Evolutionary conservation across 345 rosid species (phyloP).

Genomic region (Odontarrhena argentea): DNA sequence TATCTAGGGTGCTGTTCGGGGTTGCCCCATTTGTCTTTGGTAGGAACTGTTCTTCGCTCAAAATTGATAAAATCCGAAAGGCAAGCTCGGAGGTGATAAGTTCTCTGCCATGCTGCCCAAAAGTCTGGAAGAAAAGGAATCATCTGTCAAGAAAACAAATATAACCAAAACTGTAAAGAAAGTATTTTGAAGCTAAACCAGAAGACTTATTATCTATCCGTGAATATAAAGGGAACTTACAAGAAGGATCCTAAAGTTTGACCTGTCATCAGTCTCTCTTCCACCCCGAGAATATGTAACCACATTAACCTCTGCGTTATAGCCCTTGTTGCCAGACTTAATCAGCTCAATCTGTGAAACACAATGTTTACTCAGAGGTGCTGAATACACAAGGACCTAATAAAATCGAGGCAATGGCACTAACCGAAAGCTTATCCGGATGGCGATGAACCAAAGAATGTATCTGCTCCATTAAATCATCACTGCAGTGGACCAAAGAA

Average conservation of each 20-base stretch:
- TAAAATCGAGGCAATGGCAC: constrained; percentile 11
- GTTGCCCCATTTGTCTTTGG: constrained; percentile 48
- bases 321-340: constrained; percentile 67
- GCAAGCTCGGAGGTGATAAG: constrained; percentile 94
- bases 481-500: constrained; percentile 47
- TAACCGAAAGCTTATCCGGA: constrained; percentile 71
- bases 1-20: constrained; percentile 56
- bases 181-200: neutral
- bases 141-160: constrained; percentile 88
- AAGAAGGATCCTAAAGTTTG: constrained; percentile 90
- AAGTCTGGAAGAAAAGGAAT: constrained; percentile 99
- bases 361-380: neutral
- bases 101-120: constrained; percentile 99
- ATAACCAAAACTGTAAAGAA: constrained; percentile 55
- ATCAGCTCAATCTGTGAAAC: constrained; percentile 60
- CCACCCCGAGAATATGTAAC: constrained; percentile 63
- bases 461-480: constrained; percentile 65
- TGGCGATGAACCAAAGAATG: constrained; percentile 67
- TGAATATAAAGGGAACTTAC: constrained; percentile 52
- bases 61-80: constrained; percentile 68
- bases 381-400: neutral
- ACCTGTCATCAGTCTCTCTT: constrained; percentile 50
- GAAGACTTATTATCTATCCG: neutral
- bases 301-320: constrained; percentile 62
- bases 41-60: constrained; percentile 85